Evolutionary conservation across 352 stramenopile genomes (phyloP).

Genomic region (Phytophthora constricta): DNA sequence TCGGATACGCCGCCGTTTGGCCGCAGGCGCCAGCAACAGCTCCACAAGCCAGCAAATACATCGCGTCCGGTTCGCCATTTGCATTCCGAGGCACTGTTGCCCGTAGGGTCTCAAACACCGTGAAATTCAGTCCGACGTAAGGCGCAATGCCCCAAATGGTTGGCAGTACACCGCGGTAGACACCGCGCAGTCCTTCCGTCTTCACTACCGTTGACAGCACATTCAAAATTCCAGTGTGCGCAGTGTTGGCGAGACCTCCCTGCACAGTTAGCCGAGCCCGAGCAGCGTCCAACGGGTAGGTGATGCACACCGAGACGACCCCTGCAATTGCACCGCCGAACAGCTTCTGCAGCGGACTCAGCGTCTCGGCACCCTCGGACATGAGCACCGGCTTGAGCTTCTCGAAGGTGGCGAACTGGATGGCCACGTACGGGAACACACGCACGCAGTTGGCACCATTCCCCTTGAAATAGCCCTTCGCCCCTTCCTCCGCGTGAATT

Average conservation of each 20-base stretch:
- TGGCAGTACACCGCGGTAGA: slow-evolving; percentile 70
- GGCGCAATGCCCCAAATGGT: slow-evolving; percentile 76
- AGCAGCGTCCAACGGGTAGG: slow-evolving; percentile 80
- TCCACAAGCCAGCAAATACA: slow-evolving; percentile 67
- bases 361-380: slow-evolving; percentile 39
- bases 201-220: slow-evolving; percentile 56
- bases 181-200: slow-evolving; percentile 57
- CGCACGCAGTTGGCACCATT: slow-evolving; percentile 85
- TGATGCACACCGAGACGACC: slow-evolving; percentile 69
- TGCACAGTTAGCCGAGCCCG: slow-evolving; percentile 77
- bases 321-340: slow-evolving; percentile 64
- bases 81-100: slow-evolving; percentile 47
- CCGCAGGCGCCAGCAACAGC: slow-evolving; percentile 71
- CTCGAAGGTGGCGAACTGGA: slow-evolving; percentile 80
- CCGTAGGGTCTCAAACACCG: slow-evolving; percentile 75
- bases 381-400: slow-evolving; percentile 61
- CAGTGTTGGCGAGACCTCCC: slow-evolving; percentile 58
- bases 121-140: slow-evolving; percentile 83
- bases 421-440: slow-evolving; percentile 81
- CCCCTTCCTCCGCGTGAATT: slow-evolving; percentile 69
- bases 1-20: slow-evolving; percentile 76
- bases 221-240: slow-evolving; percentile 72
- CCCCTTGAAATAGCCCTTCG: slow-evolving; percentile 74
- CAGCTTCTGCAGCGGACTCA: slow-evolving; percentile 63
- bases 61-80: slow-evolving; percentile 53